These are phyloP conservation scores for Arthrinium puccinioides DNA, from an alignment of 2,329 filamentous ascomycete species.

Conservation along the genomic window DNA sequence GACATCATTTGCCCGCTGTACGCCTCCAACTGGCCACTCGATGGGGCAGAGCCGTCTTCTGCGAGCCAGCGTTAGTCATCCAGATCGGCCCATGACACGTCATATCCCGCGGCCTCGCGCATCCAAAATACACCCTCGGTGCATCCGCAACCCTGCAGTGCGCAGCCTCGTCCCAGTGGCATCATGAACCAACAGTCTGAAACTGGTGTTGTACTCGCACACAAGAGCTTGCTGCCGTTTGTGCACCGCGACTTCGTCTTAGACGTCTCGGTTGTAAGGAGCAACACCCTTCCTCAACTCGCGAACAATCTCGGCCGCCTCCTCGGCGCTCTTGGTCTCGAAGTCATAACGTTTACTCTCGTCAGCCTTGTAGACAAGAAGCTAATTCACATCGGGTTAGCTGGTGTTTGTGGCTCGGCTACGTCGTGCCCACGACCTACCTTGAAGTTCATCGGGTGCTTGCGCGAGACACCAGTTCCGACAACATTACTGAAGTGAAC, in stretches of 20 bases:
- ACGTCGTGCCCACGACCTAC: constrained; percentile 32
- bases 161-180: no score
- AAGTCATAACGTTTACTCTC: constrained; percentile 82
- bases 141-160: no score
- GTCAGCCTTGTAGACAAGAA: constrained; percentile 66
- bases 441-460: constrained; percentile 75
- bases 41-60: no score
- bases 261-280: constrained; percentile 40
- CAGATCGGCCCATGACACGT: no score
- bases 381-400: constrained; percentile 26
- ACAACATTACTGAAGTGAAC: constrained; percentile 79
- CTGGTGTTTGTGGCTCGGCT: not conserved
- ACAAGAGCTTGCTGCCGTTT: no score
- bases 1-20: no score
- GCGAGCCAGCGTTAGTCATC: no score
- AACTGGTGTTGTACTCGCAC: no score
- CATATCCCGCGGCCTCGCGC: no score
- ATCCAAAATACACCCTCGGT: no score
- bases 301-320: constrained; percentile 71
- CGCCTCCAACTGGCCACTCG: no score
- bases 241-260: constrained; percentile 1
- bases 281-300: constrained; percentile 73
- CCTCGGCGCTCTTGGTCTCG: constrained; percentile 63
- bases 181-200: no score
- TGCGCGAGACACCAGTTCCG: constrained; percentile 72